Base-by-base conservation (phyloP, 2,329 filamentous ascomycete genomes). In the Lasiodiplodia gonubiensis region DNA sequence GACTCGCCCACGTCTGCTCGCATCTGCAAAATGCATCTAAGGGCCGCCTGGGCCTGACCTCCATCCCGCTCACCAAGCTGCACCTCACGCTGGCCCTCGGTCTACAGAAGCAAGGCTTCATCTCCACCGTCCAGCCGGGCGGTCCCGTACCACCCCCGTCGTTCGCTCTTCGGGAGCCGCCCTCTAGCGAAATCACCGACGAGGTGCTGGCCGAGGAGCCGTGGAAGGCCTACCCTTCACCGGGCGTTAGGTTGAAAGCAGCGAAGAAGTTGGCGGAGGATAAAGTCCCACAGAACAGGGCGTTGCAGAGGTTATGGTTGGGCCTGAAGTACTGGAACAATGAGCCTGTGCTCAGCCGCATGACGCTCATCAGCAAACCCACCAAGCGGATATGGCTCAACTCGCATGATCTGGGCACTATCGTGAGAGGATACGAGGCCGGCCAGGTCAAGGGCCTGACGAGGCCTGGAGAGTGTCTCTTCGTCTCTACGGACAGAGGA, bases 321-420 rank as follows among this genome's bases (percentile, higher is more conserved):
- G 93, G 93, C 1, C 82, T 97, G 74, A 97, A 97, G 82, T 97
- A 97, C 86, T 92, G 88, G 87, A 89, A 93, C 72, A 91, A 91
- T 75, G 85, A 89, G 78, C 92, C 94, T 6, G 93, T 97, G 25
- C 81, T 97, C 71, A 84, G 83, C 70, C 85, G 87, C 70, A 85
- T 94, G 74, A 78, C 80, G 59, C 78, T 90, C 75, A 83, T 97
- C 69, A 90, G 87, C 74, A 94, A 90, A 79, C 91, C 93, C 11
- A 94, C 87, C 74, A 86, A 92, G 71, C 80, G 88, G 72, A 86
- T 96, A 76, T 90, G 86, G 72, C 83, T 92, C 69, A 84, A 88
- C 61, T 84, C 90, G 27, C 70, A 81, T 18, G 86, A 89, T 55
- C 79, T 97, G 69, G 84, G 86, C 52, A 80, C 83, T 68, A 83